Evolutionary conservation across 306 rosid genomes (phyloP).

Genomic region (Rosa persica): DNA sequence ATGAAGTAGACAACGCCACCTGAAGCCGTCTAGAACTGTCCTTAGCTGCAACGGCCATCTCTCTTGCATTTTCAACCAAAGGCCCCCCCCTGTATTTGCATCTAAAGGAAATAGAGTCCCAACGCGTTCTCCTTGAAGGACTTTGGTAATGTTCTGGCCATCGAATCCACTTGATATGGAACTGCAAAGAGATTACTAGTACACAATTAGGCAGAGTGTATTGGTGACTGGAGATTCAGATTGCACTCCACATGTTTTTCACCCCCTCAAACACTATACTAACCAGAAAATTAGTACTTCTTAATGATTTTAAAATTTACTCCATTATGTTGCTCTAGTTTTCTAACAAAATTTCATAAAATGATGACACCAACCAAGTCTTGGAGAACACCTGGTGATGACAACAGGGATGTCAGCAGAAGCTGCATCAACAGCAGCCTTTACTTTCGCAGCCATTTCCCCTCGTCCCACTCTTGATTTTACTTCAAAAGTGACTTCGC

Average conservation of each 20-base stretch:
- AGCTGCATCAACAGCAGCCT: conserved; percentile 86
- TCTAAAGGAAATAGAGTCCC: conserved; percentile 92
- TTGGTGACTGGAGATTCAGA: conserved; percentile 1
- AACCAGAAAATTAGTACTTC: neutral
- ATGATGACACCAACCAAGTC: conserved; percentile 2
- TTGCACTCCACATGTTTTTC: neutral
- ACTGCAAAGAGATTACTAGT: conserved; percentile 9
- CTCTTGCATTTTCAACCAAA: conserved; percentile 61
- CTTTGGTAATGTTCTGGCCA: conserved; percentile 64
- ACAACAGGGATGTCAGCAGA: conserved; percentile 91
- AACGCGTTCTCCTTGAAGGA: conserved; percentile 78
- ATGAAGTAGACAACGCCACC: conserved; percentile 43
- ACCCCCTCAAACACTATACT: conserved; percentile 9
- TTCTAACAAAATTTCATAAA: conserved; percentile 1
- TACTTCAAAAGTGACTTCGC: conserved; percentile 90
- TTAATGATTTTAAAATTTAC: neutral
- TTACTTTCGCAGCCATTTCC: conserved; percentile 97
- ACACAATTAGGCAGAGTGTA: conserved; percentile 12
- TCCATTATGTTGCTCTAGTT: neutral
- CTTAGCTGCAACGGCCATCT: conserved; percentile 93
- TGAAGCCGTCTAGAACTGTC: conserved; percentile 93
- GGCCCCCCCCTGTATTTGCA: conserved; percentile 64
- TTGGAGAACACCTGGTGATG: conserved; percentile 67
- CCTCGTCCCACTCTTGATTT: conserved; percentile 99
- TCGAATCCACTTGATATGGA: conserved; percentile 68